These are phyloP conservation scores for Jatropha podagrica DNA, from an alignment of 441 rosid species.

Conservation along the genomic window DNA sequence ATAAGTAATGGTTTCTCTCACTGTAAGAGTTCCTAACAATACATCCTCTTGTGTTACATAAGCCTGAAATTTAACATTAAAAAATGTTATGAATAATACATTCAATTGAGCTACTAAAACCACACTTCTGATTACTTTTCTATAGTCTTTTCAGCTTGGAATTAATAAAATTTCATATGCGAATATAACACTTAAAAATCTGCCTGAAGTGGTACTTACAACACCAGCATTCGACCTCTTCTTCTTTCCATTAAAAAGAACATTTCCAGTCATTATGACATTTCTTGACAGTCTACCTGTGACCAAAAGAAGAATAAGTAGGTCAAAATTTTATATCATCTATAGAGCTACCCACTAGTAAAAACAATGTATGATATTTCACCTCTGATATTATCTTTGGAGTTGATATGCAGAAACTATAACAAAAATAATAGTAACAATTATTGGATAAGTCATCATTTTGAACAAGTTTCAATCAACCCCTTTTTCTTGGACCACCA, in stretches of 20 bases:
- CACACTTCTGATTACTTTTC: background rate
- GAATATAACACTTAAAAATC: background rate
- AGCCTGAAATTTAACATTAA: slow-evolving; percentile 47
- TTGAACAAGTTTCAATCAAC: background rate
- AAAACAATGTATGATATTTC: background rate
- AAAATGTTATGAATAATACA: background rate
- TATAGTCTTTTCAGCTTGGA: background rate
- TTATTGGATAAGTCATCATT: background rate
- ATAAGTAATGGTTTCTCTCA: slow-evolving; percentile 78
- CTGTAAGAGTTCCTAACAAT: slow-evolving; percentile 82
- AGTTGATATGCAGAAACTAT: background rate
- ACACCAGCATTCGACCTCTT: slow-evolving; percentile 58
- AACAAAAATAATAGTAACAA: background rate
- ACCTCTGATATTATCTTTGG: background rate
- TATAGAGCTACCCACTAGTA: background rate
- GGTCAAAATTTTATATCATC: background rate
- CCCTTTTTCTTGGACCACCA: background rate
- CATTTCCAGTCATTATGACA: slow-evolving; percentile 86
- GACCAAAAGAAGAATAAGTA: background rate
- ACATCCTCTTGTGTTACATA: slow-evolving; percentile 95
- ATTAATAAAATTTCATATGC: background rate
- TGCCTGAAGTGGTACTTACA: slow-evolving; percentile 45
- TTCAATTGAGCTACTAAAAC: background rate
- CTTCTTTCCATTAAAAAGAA: slow-evolving; percentile 84
- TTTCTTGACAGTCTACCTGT: slow-evolving; percentile 90